Conservation (phyloP, 2,329 filamentous ascomycete genomes). For the Hymenoscyphus infarciens region DNA sequence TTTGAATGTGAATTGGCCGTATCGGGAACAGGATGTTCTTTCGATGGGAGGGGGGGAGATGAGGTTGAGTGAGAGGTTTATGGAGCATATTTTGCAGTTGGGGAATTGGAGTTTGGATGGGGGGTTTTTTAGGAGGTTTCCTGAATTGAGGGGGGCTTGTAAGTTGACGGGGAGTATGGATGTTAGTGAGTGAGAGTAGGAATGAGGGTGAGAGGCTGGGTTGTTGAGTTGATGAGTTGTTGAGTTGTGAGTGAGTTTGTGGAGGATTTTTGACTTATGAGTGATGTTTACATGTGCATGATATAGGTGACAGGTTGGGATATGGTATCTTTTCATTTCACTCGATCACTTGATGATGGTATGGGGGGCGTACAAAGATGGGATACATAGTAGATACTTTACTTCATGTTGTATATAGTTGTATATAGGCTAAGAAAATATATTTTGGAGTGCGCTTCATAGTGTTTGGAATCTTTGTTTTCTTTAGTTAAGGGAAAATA, state of each 20-base stretch:
- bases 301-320: background rate
- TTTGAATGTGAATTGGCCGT: conserved; percentile 38
- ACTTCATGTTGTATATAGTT: background rate
- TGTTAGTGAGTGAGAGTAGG: background rate
- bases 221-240: too few species aligned
- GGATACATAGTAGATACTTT: background rate
- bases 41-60: conserved; percentile 25
- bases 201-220: background rate
- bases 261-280: background rate
- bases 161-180: conserved; percentile 17
- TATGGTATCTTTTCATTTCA: background rate
- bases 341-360: background rate
- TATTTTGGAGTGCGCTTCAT: background rate
- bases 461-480: background rate
- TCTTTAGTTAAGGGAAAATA: background rate
- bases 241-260: too few species aligned
- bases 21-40: conserved; percentile 22
- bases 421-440: background rate
- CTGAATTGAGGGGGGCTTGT: conserved; percentile 24
- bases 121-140: conserved; percentile 27
- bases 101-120: conserved; percentile 31
- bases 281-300: background rate
- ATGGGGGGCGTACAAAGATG: background rate
- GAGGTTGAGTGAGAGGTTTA: conserved; percentile 22
- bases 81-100: conserved; percentile 20